A percentile compares a stretch with the other conserved stretches of the same genome.
These are phyloP conservation scores for Herpetospermum pedunculosum DNA, from an alignment of 306 rosid genomes.

Conservation along the genomic window DNA sequence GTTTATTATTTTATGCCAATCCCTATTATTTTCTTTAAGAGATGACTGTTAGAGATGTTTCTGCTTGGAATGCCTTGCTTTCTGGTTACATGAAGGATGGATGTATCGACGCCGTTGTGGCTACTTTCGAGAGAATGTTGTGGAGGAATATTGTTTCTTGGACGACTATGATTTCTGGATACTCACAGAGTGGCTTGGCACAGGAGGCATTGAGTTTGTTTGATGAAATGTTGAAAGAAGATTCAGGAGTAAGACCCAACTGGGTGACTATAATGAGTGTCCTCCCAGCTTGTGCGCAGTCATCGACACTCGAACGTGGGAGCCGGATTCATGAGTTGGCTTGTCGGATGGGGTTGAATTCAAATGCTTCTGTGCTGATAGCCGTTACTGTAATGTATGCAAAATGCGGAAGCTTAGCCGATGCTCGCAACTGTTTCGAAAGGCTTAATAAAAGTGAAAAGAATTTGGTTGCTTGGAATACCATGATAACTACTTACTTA, in stretches of 20 bases:
- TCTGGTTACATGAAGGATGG: conserved; percentile 52
- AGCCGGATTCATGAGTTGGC: conserved; percentile 70
- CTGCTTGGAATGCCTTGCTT: conserved; percentile 65
- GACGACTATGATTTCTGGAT: conserved; percentile 72
- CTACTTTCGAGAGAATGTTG: conserved; percentile 57
- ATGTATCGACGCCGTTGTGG: conserved; percentile 43
- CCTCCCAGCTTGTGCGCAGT: conserved; percentile 67
- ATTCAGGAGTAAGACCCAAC: conserved; percentile 53
- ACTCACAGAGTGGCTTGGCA: conserved; percentile 35
- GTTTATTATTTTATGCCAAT: neutral
- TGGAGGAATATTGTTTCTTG: conserved; percentile 62
- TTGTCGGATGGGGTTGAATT: conserved; percentile 25
- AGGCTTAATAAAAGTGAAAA: conserved; percentile 20
- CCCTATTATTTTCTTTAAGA: neutral
- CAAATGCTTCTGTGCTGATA: conserved; percentile 33
- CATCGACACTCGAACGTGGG: conserved; percentile 76
- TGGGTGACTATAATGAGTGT: conserved; percentile 59
- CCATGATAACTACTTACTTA: conserved; percentile 58
- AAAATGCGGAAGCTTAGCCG: conserved; percentile 61
- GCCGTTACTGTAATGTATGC: conserved; percentile 78
- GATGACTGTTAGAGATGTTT: conserved; percentile 26
- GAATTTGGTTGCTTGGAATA: conserved; percentile 85
- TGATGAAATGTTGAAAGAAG: conserved; percentile 41
- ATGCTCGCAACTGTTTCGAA: conserved; percentile 46
- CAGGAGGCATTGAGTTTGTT: conserved; percentile 53